Percentiles rank a stretch among this genome's conserved stretches.
Evolutionary conservation across 2,329 filamentous ascomycete genomes (phyloP).

Genomic region (Colletotrichum euphorbiae): DNA sequence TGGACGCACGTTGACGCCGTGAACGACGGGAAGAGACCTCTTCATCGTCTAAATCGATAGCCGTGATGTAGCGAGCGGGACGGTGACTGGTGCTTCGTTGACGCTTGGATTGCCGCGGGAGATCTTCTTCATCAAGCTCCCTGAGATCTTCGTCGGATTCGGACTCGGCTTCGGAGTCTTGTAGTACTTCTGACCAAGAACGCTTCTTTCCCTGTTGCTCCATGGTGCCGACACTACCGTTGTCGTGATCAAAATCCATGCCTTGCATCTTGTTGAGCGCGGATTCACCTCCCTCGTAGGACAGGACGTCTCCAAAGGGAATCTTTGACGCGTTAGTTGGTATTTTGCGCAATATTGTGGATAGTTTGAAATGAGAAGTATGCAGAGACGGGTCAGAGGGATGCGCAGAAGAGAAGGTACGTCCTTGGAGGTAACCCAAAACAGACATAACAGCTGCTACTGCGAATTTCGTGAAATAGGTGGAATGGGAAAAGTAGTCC

Average conservation of each 20-base stretch:
- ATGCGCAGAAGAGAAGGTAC: no score
- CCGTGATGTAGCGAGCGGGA: not conserved
- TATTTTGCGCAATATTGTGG: not conserved
- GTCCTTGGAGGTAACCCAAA: not conserved
- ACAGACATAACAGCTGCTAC: not conserved
- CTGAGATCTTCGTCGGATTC: constrained; percentile 8
- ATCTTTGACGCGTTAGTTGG: constrained; percentile 17
- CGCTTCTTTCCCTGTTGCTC: constrained; percentile 12
- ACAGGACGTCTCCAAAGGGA: constrained; percentile 22
- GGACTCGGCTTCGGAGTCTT: constrained; percentile 14
- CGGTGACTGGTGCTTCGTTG: constrained; percentile 13
- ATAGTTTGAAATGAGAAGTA: no score
- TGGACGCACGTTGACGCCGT: constrained; percentile 24
- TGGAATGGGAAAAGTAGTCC: no score
- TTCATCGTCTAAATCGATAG: constrained; percentile 28
- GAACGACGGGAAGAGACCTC: constrained; percentile 11
- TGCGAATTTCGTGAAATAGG: not conserved
- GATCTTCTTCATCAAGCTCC: constrained; percentile 26
- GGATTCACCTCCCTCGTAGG: constrained; percentile 20
- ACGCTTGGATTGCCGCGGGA: constrained; percentile 5
- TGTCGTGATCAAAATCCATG: not conserved
- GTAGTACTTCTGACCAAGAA: constrained; percentile 18
- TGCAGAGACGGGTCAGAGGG: no score
- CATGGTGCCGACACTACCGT: not conserved
- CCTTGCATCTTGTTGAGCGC: constrained; percentile 20